These are phyloP conservation scores for Meyerozyma athensensis DNA, from an alignment of 1,139 yeast species.

Conservation along the genomic window DNA sequence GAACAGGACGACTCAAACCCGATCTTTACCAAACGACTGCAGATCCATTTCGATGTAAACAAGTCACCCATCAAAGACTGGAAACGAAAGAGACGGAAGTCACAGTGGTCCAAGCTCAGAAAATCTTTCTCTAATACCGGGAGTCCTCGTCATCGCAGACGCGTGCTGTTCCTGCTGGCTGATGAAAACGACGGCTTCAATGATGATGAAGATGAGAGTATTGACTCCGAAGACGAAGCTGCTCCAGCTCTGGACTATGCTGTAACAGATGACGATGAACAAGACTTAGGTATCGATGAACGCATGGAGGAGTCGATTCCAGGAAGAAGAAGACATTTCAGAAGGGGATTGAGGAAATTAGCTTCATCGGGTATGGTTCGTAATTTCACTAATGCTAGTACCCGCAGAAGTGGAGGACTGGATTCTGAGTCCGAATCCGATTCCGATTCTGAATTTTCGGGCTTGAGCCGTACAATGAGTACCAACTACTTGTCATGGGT, in stretches of 20 bases:
- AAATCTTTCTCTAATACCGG: constrained; percentile 21
- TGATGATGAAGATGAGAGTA: background rate
- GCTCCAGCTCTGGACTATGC: background rate
- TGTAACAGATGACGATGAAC: background rate
- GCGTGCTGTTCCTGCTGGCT: background rate
- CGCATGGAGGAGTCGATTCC: background rate
- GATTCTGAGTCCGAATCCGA: constrained; percentile 13
- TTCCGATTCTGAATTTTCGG: constrained; percentile 12
- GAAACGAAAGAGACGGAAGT: constrained; percentile 9
- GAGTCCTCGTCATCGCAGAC: background rate
- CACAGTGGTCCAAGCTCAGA: constrained; percentile 15
- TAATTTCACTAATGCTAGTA: background rate
- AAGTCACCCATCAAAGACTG: constrained; percentile 14
- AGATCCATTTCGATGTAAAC: constrained; percentile 18
- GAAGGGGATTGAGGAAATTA: background rate
- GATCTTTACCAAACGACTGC: constrained; percentile 28
- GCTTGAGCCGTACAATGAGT: constrained; percentile 30
- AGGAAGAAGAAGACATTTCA: background rate
- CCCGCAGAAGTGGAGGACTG: constrained; percentile 8
- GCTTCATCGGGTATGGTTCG: background rate
- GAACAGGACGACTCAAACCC: constrained; percentile 34
- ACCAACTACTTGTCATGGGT: constrained; percentile 78
- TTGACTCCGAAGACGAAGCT: background rate
- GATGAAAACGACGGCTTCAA: background rate
- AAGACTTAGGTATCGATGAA: background rate